Evolutionary conservation across 306 rosid species (phyloP), one percentile per base, ranked within the genome.

Genomic region (Sesbania bispinosa): DNA sequence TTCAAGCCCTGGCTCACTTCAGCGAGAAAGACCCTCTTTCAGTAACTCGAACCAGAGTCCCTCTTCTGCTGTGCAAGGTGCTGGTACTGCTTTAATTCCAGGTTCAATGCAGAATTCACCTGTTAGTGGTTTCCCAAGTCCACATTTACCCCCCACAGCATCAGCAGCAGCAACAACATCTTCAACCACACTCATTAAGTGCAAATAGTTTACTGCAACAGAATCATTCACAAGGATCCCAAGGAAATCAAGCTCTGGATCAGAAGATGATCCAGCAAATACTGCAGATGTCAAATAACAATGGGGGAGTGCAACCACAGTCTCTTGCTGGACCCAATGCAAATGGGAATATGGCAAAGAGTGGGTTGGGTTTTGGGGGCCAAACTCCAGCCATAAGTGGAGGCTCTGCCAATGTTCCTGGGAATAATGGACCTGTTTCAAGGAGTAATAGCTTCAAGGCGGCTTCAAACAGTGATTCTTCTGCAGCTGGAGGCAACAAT

Each of bases 401-500:
- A 51, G 74, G 82, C 10, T 46, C 85, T 48, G 48, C 83, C 47
- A 85, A 51, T 78, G 81, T 68, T 60, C 46, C 86, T 0, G 92
- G 88, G 58, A 74, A 78, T 52, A 90, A 85, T 6, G 87, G 84
- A 43, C 87, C 87, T 69, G 85, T 78, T 5, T 80, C 95, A 0
- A 79, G 98, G 81, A 92, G 85, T 57, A 92, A 88, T 79, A 92
- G 98, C 69, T 92, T 92, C 85, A 89, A 89, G 81, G 85, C 82
- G 8, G 84, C 88, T 29, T 88, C 96, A 35, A 92, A 80, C 77
- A 89, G 92, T 26, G 94, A 89, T 77, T 79, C 88, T 38, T 81
- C 92, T 10, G 90, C 88, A 7, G 89, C 81, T 16, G 96, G 83
- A 67, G 96, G 85, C 59, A 87, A 81, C 81, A 86, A 74, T 57